Base-by-base conservation (phyloP, 257 asterid species). In the Solanum sejunctum region DNA sequence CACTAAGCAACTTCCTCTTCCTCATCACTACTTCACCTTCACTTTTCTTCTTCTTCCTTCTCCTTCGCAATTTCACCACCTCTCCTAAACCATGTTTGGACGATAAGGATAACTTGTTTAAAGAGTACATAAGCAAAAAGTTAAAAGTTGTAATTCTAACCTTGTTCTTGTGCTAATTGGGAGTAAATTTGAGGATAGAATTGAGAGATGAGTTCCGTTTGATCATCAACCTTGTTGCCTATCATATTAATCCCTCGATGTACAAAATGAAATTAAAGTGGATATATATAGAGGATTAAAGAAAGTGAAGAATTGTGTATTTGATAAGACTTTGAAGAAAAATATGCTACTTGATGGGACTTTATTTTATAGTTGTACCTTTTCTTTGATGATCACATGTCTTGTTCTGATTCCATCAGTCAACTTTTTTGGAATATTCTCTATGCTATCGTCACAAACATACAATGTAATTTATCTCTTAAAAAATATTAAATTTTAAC, bases 161-260 rank as follows among this genome's bases (percentile, higher is more conserved):
- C 92, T 88, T 81, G 88, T 85, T 36, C 41, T 36, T 88, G 91
- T 23, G 83, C 64, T 54, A 86, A 54, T 32, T 88, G 92, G 54
- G 83, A n/a, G 83, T 72, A 90, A 18, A 84, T 84, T 16, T 83
- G 88, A n/a, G 90, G 90, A 84, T 89, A 88, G 86, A 90, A 91
- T 80, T 92, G 92, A 28, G 95, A 93, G 51, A 92, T 69, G 54
- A 93, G 90, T 15, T 63, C 58, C 92, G 89, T 86, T 84, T 89
- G 93, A 82, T 93, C 92, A 85, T 91, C 90, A 17, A 83, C n/a
- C n/a, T 89, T 88, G 51, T 12, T 84, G n/a, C 45, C 52, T 66
- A 80, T 87, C 51, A 28, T 80, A 20, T 49, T 61, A 28, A 28
- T 28, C 11, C 9, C 18, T 12, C 11, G 39, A 61, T 23, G 45